Percentiles rank a stretch among this genome's conserved stretches.
Evolutionary conservation across 495 filamentous ascomycete species (phyloP).

Genomic region (Aspergillus steynii): DNA sequence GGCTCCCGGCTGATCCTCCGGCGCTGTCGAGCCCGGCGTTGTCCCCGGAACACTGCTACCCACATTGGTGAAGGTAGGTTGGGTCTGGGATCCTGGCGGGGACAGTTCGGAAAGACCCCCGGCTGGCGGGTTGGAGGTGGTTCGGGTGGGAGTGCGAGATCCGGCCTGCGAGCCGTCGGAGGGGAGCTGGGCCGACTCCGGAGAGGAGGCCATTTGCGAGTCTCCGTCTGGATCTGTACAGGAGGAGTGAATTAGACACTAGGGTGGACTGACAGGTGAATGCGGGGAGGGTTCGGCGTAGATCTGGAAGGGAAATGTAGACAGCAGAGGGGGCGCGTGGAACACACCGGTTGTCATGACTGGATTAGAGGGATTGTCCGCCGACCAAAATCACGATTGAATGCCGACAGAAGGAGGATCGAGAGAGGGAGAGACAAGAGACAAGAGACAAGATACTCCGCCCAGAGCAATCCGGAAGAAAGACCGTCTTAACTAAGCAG

Average conservation of each 20-base stretch:
- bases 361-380: background rate
- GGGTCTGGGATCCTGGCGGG: constrained; percentile 54
- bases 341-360: constrained; percentile 13
- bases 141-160: constrained; percentile 39
- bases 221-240: constrained; percentile 54
- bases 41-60: background rate
- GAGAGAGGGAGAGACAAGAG: background rate
- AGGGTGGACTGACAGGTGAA: background rate
- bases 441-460: constrained; percentile 1
- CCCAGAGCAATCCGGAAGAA: background rate
- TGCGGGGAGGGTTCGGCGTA: background rate
- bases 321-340: constrained; percentile 1
- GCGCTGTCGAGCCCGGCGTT: constrained; percentile 11
- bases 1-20: constrained; percentile 31
- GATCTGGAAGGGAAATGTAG: background rate
- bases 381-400: too few relatives aligned
- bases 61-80: constrained; percentile 16
- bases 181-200: constrained; percentile 37
- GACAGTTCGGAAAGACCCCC: constrained; percentile 46
- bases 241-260: constrained; percentile 4
- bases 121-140: constrained; percentile 16
- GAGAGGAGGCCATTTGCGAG: constrained; percentile 58
- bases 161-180: constrained; percentile 34
- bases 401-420: too few relatives aligned
- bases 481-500: constrained; percentile 19